Conservation (phyloP, 2,329 filamentous ascomycete species). For the Fusarium secorum region DNA sequence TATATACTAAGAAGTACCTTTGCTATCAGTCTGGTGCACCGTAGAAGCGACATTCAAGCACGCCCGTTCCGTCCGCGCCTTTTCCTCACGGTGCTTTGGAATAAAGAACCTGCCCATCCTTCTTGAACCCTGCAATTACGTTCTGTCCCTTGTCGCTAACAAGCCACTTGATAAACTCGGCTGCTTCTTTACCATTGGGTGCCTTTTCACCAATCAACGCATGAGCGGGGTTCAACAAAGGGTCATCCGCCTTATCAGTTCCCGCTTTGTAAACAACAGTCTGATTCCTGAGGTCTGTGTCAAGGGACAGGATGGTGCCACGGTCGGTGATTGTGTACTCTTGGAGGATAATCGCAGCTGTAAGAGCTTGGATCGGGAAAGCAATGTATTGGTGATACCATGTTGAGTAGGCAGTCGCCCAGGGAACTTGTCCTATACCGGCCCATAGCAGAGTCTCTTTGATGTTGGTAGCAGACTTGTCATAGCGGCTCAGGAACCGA, state of each 20-base stretch:
- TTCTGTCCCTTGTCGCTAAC: slow-evolving; percentile 26
- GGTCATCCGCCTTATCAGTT: slow-evolving; percentile 47
- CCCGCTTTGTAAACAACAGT: slow-evolving; percentile 49
- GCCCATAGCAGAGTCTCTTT: slow-evolving; percentile 57
- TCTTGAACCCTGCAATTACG: slow-evolving; percentile 25
- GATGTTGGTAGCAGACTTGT: slow-evolving; percentile 60
- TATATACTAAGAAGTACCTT: neutral
- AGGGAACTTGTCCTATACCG: slow-evolving; percentile 55
- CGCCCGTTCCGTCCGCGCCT: fast-evolving
- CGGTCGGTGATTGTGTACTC: slow-evolving; percentile 59
- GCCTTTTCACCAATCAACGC: slow-evolving; percentile 13
- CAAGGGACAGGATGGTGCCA: slow-evolving; percentile 54
- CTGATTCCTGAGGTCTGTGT: slow-evolving; percentile 44
- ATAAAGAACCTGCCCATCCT: slow-evolving; percentile 24
- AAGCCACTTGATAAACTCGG: slow-evolving; percentile 27
- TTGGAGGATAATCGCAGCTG: slow-evolving; percentile 49
- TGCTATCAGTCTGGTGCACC: neutral
- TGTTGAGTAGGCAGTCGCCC: slow-evolving; percentile 53
- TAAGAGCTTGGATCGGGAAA: slow-evolving; percentile 56
- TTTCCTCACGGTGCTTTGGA: neutral
- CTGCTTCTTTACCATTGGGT: slow-evolving; percentile 5
- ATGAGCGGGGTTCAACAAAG: slow-evolving; percentile 52
- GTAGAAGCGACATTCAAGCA: neutral
- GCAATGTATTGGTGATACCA: slow-evolving; percentile 58
- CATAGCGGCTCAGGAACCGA: slow-evolving; percentile 54